Base-by-base conservation (phyloP, 495 filamentous ascomycete genomes). In the Margaritispora aquatica region DNA sequence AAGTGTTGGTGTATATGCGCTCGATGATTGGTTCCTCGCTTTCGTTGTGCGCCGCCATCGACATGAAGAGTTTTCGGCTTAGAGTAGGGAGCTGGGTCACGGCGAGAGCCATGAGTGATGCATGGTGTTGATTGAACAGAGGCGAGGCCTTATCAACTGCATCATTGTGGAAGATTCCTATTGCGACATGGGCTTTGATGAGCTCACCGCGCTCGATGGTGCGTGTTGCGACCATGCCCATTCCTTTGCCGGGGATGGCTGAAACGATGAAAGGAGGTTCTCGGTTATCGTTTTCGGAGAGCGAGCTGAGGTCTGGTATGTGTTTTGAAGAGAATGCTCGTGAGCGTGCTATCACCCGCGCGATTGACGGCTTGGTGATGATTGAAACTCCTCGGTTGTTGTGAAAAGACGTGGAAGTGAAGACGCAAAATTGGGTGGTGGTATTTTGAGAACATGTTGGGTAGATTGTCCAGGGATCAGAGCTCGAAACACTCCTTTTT, bases 1-100 rank as follows among this genome's bases (percentile, higher is more conserved):
- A 64, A 10, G 62, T 61, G 23, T 64, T 64, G 7, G 58, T 59
- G 47, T 64, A 54, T 4, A 64, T 57, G 10, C 51, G 51, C 46
- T 54, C 56, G n/a, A 63, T 57, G 21, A 52, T 22, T 1, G 57
- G 52, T 15, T 63, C 57, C 31, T 56, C 52, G 23, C 21, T 27
- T 26, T 53, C 56, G 29, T 51, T 46, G n/a, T 63, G 56, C 15
- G 57, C 59, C 8, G 58, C 58, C 62, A 64, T 61, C 22, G 26
- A 1, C 23, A 57, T 21, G 26, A 61, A 61, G 21, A 27, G 20
- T 4, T 49, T 22, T 21, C 29, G 26, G 20, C 48, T 51, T 5
- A 2, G 1, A 2, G 38, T 11, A 2, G 62, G 62, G 1, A 64
- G 54, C 48, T 64, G 62, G 22, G 61, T 47, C 1, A 64, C 41